Conservation (phyloP, 78 protist species). For the Dictyostelium purpureum region DNA sequence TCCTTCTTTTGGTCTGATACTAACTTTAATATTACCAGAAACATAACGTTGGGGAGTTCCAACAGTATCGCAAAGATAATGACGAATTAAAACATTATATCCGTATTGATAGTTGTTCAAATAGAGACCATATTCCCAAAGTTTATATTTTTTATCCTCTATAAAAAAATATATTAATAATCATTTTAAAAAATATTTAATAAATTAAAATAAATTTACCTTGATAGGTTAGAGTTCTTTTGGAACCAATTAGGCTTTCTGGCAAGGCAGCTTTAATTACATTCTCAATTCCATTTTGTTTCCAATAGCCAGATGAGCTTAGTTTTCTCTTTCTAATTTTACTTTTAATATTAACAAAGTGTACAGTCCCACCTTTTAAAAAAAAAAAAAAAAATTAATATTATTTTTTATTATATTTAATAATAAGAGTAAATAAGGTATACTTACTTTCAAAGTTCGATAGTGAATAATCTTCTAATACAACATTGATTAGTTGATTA, state of each 20-base stretch:
- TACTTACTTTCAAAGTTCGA: too few species aligned
- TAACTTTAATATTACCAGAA: neutral
- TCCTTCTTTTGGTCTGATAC: neutral
- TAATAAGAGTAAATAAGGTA: too few species aligned
- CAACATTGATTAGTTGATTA: too few species aligned
- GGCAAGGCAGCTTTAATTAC: too few species aligned
- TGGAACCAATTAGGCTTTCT: neutral
- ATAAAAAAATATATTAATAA: neutral
- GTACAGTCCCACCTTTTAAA: too few species aligned
- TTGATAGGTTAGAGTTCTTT: conserved; percentile 4
- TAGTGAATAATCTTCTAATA: too few species aligned
- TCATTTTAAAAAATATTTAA: neutral
- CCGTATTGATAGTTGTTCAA: neutral
- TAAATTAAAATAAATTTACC: neutral
- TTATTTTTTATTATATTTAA: neutral
- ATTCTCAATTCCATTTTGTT: too few species aligned
- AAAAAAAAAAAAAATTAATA: too few species aligned
- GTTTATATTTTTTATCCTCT: neutral
- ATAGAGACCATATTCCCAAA: neutral
- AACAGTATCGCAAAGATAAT: neutral
- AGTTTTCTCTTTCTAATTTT: too few species aligned
- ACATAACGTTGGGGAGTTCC: neutral
- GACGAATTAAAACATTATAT: conserved; percentile 3
- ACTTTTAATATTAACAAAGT: too few species aligned
- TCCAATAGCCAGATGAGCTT: too few species aligned